Evolutionary conservation across 1,139 yeast species (phyloP), one percentile per base, ranked within the genome.

Genomic region (Saccharomyces hybrid): DNA sequence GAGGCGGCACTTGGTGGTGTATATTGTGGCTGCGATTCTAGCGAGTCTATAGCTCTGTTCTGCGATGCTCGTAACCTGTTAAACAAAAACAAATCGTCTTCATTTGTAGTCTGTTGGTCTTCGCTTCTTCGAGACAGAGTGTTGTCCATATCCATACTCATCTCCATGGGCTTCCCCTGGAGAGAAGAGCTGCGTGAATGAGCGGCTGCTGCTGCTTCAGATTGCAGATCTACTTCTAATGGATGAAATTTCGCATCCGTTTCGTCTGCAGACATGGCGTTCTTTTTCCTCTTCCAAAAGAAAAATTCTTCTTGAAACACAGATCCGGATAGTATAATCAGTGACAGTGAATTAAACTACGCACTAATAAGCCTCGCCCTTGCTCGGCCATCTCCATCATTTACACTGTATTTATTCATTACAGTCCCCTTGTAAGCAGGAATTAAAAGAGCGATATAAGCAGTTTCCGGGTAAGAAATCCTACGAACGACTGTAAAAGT

Each of bases 211-310:
- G 44, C 44, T 19, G 44, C 12, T 19, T 19, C 44, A 38, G 44
- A 38, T 38, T 38, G 44, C 44, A 38, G 44, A 3, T 38, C 44
- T 38, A 24, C 19, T 38, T 38, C 44, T 5, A 38, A 38, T 9
- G 44, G 44, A 19, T 38, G 44, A 16, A 16, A 38, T 38, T 38
- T 38, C 44, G 44, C 44, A 38, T 38, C 44, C 24, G 44, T 38
- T 38, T 38, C 44, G 44, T 38, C 44, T 38, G 44, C 44, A 19
- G 44, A 38, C 44, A 38, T 38, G 44, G 44, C 44, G 24, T 38
- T 38, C 26, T 38, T 38, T 11, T 38, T 38, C 44, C n/a, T 19
- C 44, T 38, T 38, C 4, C 44, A 38, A 38, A 38, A 38, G 19
- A 24, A 38, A 38, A 38, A 11, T 38, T 3, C 24, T 38, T 4